A percentile compares a stretch with the other conserved stretches of the same genome.
These are phyloP conservation scores for Plenodomus lindquistii DNA, from an alignment of 2,329 filamentous ascomycete species.

Conservation along the genomic window DNA sequence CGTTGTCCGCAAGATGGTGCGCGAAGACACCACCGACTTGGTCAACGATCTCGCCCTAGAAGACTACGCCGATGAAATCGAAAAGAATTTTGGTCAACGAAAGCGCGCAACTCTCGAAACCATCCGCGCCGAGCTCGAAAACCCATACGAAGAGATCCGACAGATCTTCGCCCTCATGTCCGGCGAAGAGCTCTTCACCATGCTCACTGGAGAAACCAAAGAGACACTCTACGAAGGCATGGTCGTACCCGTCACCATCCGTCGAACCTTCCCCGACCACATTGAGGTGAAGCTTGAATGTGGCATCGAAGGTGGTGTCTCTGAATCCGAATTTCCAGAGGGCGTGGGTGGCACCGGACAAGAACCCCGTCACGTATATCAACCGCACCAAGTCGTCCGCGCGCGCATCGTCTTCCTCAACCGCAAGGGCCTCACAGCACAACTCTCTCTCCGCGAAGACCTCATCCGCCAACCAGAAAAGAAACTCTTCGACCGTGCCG, in stretches of 20 bases:
- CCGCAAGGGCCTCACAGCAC: slow-evolving; percentile 80
- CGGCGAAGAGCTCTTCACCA: slow-evolving; percentile 86
- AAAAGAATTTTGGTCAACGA: slow-evolving; percentile 88
- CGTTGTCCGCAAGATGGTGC: slow-evolving; percentile 92
- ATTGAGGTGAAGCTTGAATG: slow-evolving; percentile 93
- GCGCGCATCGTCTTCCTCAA: slow-evolving; percentile 89
- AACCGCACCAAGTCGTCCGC: slow-evolving; percentile 79
- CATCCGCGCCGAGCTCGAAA: slow-evolving; percentile 89
- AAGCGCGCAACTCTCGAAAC: slow-evolving; percentile 96
- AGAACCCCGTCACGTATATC: slow-evolving; percentile 66
- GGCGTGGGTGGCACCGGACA: slow-evolving; percentile 57
- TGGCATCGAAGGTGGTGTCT: slow-evolving; percentile 86
- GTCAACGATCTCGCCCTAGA: slow-evolving; percentile 96
- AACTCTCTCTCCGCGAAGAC: slow-evolving; percentile 82
- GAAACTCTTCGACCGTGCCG: slow-evolving; percentile 64
- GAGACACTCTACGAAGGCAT: slow-evolving; percentile 85
- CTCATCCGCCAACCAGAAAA: slow-evolving; percentile 66
- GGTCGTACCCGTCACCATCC: slow-evolving; percentile 88
- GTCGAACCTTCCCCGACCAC: slow-evolving; percentile 87
- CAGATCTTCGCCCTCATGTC: slow-evolving; percentile 73
- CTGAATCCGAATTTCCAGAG: slow-evolving; percentile 79
- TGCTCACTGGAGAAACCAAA: slow-evolving; percentile 91
- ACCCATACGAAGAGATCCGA: slow-evolving; percentile 91
- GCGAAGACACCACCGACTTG: slow-evolving; percentile 89
- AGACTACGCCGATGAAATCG: slow-evolving; percentile 94